A percentile compares a stretch with the other conserved stretches of the same genome.
phyloP scores from a whole-genome alignment of 768 basidiomycete species.

The Pleurotus pulmonarius region DNA sequence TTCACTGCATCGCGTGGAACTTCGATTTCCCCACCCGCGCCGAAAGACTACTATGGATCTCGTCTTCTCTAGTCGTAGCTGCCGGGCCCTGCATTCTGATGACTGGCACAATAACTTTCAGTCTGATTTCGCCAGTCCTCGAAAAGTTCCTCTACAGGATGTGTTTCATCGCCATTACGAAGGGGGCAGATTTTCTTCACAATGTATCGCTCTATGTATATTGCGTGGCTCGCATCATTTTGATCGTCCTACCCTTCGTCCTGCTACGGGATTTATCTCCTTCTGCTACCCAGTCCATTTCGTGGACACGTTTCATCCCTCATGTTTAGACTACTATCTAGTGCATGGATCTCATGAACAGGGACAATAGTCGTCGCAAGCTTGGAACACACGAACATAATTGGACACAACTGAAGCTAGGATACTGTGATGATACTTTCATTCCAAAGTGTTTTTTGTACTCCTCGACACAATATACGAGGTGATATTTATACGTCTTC shows the following conservation, averaged over 20 bases:
- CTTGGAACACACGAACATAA: too few relatives aligned
- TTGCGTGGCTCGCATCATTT: slow-evolving; percentile 9
- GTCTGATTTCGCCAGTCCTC: too few relatives aligned
- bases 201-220: slow-evolving; percentile 3
- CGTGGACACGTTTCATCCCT: slow-evolving; percentile 16
- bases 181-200: background rate
- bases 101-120: too few relatives aligned
- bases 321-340: slow-evolving; percentile 3
- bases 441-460: too few relatives aligned
- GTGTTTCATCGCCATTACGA: too few relatives aligned
- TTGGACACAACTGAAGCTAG: too few relatives aligned
- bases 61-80: slow-evolving; percentile 15
- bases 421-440: too few relatives aligned
- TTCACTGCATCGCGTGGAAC: slow-evolving; percentile 25
- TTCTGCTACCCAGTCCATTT: slow-evolving; percentile 8
- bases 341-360: too few relatives aligned
- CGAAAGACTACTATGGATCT: slow-evolving; percentile 21
- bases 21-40: slow-evolving; percentile 17
- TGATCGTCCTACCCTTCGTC: slow-evolving; percentile 12
- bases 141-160: too few relatives aligned
- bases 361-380: too few relatives aligned
- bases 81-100: background rate
- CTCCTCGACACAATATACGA: too few relatives aligned
- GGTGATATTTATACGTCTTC: too few relatives aligned
- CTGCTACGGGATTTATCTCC: slow-evolving; percentile 7